phyloP scores from a whole-genome alignment of 2,329 filamentous ascomycete genomes.

The Aaosphaeria arxii region DNA sequence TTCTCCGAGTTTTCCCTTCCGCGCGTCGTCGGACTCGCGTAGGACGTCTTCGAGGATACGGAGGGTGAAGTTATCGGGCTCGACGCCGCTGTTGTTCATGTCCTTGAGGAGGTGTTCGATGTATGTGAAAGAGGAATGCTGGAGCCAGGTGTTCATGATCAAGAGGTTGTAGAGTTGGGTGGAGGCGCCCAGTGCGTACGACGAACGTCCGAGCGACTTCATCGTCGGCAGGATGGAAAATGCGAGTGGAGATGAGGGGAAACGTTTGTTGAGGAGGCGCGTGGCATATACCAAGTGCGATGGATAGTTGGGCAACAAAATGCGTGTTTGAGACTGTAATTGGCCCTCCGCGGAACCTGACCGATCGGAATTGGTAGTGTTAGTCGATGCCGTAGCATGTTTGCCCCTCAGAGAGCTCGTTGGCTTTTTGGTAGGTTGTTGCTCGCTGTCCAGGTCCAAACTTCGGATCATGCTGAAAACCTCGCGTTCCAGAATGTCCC shows the following conservation, averaged over 20 bases:
- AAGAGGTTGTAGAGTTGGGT: constrained; percentile 69
- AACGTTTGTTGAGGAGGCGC: constrained; percentile 56
- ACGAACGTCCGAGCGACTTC: constrained; percentile 65
- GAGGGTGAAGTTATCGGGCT: constrained; percentile 52
- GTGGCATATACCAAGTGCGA: constrained; percentile 58
- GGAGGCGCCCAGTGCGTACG: constrained; percentile 69
- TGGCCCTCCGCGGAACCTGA: too few species aligned
- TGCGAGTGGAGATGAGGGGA: constrained; percentile 58
- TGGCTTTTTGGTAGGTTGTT: background rate
- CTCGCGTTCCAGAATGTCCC: constrained; percentile 63
- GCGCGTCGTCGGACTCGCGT: constrained; percentile 18
- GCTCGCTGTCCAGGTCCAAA: constrained; percentile 49
- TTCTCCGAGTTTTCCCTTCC: constrained; percentile 21
- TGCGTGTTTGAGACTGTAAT: constrained; percentile 22
- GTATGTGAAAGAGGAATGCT: constrained; percentile 55
- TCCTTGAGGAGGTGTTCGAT: constrained; percentile 60
- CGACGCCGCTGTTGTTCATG: constrained; percentile 63
- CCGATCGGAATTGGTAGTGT: constrained; percentile 35
- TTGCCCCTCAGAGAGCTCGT: background rate
- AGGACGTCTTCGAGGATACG: constrained; percentile 36
- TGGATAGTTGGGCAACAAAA: constrained; percentile 65
- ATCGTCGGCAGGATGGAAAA: constrained; percentile 64
- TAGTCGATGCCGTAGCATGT: background rate
- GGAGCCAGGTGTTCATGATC: constrained; percentile 59
- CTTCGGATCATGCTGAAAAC: constrained; percentile 61